Percentiles rank a stretch among this genome's conserved stretches.
These are phyloP conservation scores for Thermomucor indicae-seudaticae DNA, from an alignment of 371 early-diverging fungal genomes.

Conservation along the genomic window DNA sequence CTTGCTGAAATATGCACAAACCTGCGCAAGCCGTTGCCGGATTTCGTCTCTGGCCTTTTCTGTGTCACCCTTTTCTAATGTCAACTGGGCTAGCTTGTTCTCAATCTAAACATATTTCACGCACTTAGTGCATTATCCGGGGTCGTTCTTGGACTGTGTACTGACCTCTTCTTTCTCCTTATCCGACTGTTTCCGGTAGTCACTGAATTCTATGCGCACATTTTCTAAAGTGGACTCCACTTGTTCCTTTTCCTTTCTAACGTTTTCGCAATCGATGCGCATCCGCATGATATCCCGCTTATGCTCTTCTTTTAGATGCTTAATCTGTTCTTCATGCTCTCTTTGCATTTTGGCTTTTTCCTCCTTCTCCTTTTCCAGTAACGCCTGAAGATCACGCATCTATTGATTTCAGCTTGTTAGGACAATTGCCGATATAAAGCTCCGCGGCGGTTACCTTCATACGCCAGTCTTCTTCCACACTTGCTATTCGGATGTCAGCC, in stretches of 20 bases:
- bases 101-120: not conserved
- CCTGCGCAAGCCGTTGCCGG: slow-evolving; percentile 38
- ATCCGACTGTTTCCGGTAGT: not conserved
- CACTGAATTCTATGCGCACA: not conserved
- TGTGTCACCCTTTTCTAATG: slow-evolving; percentile 21
- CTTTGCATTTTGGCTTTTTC: slow-evolving; percentile 16
- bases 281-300: slow-evolving; percentile 3
- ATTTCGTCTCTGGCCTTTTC: slow-evolving; percentile 42
- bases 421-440: no score
- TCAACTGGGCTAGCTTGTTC: slow-evolving; percentile 16
- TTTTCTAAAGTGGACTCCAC: not conserved
- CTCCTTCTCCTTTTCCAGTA: slow-evolving; percentile 7
- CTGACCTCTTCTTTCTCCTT: not conserved
- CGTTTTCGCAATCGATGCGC: not conserved
- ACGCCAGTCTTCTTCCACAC: slow-evolving; percentile 38
- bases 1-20: not conserved
- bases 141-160: no score
- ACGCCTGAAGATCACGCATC: slow-evolving; percentile 13
- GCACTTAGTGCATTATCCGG: not conserved
- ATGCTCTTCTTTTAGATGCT: not conserved
- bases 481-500: slow-evolving; percentile 41
- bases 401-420: no score
- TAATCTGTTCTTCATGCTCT: slow-evolving; percentile 13
- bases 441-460: slow-evolving; percentile 27
- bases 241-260: not conserved